Percentiles rank a stretch among this genome's conserved stretches.
These are phyloP conservation scores for Conticribra guillardii DNA, from an alignment of 108 stramenopile species.

Conservation along the genomic window DNA sequence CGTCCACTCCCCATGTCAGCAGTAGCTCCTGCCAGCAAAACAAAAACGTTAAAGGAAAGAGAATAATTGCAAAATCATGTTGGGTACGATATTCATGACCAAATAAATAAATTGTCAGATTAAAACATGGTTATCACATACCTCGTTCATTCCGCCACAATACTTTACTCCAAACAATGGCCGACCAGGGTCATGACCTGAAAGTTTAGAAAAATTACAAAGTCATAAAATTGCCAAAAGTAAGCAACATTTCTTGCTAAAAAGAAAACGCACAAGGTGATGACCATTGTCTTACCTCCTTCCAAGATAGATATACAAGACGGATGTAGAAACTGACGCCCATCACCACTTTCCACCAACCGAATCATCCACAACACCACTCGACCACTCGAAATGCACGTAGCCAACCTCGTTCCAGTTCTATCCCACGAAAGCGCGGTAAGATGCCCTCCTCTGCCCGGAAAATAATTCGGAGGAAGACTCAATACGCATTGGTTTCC, in stretches of 20 bases:
- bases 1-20: constrained; percentile 89
- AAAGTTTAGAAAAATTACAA: background rate
- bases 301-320: constrained; percentile 72
- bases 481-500: constrained; percentile 36
- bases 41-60: no score
- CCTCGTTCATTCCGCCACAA: constrained; percentile 59
- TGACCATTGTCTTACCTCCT: constrained; percentile 50
- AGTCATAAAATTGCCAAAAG: no score
- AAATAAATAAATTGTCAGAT: no score
- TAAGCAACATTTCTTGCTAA: background rate
- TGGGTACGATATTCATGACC: no score
- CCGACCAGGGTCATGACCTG: constrained; percentile 65
- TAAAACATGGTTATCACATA: no score
- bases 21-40: constrained; percentile 54
- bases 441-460: constrained; percentile 56
- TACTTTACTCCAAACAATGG: constrained; percentile 80
- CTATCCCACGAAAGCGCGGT: constrained; percentile 84
- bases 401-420: constrained; percentile 69
- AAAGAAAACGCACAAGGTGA: background rate
- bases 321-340: constrained; percentile 35
- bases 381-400: constrained; percentile 81
- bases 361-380: constrained; percentile 63
- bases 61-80: no score
- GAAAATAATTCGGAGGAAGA: constrained; percentile 36
- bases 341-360: constrained; percentile 24